These are phyloP conservation scores for Dictyophora rubrovolvata DNA, from an alignment of 768 basidiomycete species.

Conservation along the genomic window DNA sequence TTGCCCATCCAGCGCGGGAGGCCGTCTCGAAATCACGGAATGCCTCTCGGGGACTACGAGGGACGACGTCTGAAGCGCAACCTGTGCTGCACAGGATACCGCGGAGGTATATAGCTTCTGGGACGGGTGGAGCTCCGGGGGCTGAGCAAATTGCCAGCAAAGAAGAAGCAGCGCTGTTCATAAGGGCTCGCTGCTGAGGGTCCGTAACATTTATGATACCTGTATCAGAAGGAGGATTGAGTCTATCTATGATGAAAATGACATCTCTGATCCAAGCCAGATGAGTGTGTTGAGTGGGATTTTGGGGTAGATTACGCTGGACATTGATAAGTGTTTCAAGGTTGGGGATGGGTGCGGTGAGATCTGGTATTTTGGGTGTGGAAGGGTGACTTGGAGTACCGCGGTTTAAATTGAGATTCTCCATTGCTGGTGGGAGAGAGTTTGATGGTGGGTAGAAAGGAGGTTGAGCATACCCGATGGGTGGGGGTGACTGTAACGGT, in stretches of 20 bases:
- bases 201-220: constrained; percentile 46
- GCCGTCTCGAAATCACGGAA: constrained; percentile 86
- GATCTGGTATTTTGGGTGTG: constrained; percentile 12
- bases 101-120: constrained; percentile 69
- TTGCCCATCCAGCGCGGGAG: constrained; percentile 62
- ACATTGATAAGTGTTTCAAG: constrained; percentile 46
- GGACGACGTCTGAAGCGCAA: constrained; percentile 52
- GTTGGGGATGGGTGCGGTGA: constrained; percentile 64
- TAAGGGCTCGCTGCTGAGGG: constrained; percentile 46
- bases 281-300: constrained; percentile 40
- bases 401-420: constrained; percentile 11
- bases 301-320: constrained; percentile 39
- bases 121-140: constrained; percentile 32
- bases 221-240: constrained; percentile 22
- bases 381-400: constrained; percentile 1
- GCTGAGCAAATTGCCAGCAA: constrained; percentile 46
- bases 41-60: constrained; percentile 62
- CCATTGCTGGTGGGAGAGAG: constrained; percentile 7
- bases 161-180: constrained; percentile 53
- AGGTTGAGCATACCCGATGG: constrained; percentile 10
- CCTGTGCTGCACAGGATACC: constrained; percentile 69
- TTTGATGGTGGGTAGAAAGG: constrained; percentile 15
- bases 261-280: constrained; percentile 81
- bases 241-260: constrained; percentile 64
- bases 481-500: not conserved